A percentile compares a stretch with the other conserved stretches of the same genome.
Evolutionary conservation across 2,329 filamentous ascomycete genomes (phyloP).

Genomic region (Sclerotinia nivalis): DNA sequence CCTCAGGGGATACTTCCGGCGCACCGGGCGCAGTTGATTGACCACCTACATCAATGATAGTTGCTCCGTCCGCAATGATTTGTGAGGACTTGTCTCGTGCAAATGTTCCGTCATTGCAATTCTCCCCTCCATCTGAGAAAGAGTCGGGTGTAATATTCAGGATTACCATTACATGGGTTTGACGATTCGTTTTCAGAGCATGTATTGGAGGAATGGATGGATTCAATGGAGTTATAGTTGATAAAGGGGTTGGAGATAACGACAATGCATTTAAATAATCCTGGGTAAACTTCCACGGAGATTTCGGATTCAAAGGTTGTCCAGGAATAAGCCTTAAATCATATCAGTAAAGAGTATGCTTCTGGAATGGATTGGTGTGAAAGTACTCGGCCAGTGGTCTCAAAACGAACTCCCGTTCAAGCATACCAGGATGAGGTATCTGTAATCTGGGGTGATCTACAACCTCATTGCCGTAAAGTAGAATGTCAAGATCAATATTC

Average conservation of each 20-base stretch:
- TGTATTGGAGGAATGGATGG: slow-evolving; percentile 55
- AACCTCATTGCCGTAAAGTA: slow-evolving; percentile 72
- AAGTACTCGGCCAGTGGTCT: slow-evolving; percentile 77
- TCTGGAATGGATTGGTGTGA: not conserved
- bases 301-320: slow-evolving; percentile 52
- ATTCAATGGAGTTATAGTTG: slow-evolving; percentile 59
- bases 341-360: slow-evolving; percentile 27
- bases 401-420: slow-evolving; percentile 91
- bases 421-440: slow-evolving; percentile 81
- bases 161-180: slow-evolving; percentile 87
- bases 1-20: slow-evolving; percentile 64
- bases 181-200: slow-evolving; percentile 53
- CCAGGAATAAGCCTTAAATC: slow-evolving; percentile 54
- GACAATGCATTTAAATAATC: slow-evolving; percentile 63
- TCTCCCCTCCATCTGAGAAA: slow-evolving; percentile 86
- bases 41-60: slow-evolving; percentile 88
- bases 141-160: slow-evolving; percentile 95
- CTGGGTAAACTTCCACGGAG: slow-evolving; percentile 61
- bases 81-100: slow-evolving; percentile 37
- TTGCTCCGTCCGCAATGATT: slow-evolving; percentile 64
- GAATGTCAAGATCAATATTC: slow-evolving; percentile 91
- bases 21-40: slow-evolving; percentile 86
- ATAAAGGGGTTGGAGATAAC: slow-evolving; percentile 51
- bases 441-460: slow-evolving; percentile 72
- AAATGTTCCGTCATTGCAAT: slow-evolving; percentile 34